A percentile compares a stretch with the other conserved stretches of the same genome.
phyloP scores from a whole-genome alignment of 257 asterid species.

The Phtheirospermum japonicum region DNA sequence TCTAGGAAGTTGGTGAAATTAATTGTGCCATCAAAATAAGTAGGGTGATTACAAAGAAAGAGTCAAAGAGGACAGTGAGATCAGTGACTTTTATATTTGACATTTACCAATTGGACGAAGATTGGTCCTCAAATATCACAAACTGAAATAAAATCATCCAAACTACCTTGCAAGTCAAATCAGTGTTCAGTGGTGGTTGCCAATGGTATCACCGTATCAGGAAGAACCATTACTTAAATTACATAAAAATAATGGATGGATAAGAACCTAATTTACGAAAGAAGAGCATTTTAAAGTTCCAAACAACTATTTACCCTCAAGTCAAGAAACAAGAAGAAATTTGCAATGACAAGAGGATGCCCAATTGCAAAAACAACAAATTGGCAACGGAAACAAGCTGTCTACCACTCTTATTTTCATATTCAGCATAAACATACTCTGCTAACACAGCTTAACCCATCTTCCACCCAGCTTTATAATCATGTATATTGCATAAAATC shows the following conservation, averaged over 20 bases:
- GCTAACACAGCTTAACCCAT: background rate
- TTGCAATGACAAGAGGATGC: conserved; percentile 9
- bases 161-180: background rate
- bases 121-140: background rate
- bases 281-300: conserved; percentile 1
- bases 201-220: background rate
- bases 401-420: conserved; percentile 11
- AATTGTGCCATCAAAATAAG: conserved; percentile 2
- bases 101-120: background rate
- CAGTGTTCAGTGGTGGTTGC: background rate
- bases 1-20: background rate
- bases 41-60: background rate
- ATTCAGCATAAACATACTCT: conserved; percentile 7
- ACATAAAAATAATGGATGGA: background rate
- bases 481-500: conserved; percentile 8
- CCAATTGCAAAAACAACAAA: conserved; percentile 11
- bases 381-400: conserved; percentile 1
- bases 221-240: background rate
- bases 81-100: background rate
- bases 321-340: conserved; percentile 11
- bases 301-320: conserved; percentile 2
- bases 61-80: background rate
- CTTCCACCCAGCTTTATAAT: background rate
- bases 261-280: conserved; percentile 3
- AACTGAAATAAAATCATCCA: background rate